Percentiles rank a stretch among this genome's conserved stretches.
Evolutionary conservation across 257 asterid genomes (phyloP).

Genomic region (Penstemon davidsonii): DNA sequence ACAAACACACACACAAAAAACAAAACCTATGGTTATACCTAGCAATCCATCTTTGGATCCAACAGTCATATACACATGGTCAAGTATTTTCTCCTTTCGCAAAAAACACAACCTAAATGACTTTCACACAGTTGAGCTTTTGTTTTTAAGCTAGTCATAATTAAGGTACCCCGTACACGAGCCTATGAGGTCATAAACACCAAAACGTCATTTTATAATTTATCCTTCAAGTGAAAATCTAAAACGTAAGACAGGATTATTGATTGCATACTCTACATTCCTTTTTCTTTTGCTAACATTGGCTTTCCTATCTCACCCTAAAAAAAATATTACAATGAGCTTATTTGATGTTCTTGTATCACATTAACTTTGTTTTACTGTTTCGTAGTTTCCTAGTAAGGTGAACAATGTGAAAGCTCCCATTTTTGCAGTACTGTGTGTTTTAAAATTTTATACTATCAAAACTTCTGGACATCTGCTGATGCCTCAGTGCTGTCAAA

Average conservation of each 20-base stretch:
- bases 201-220: background rate
- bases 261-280: conserved; percentile 10
- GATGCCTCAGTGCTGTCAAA: background rate
- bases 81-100: background rate
- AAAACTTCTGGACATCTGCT: background rate
- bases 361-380: background rate
- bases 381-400: conserved; percentile 12
- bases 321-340: background rate
- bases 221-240: conserved; percentile 5
- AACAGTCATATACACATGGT: background rate
- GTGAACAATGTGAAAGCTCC: background rate
- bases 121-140: background rate
- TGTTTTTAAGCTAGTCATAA: background rate
- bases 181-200: background rate
- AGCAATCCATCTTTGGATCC: conserved; percentile 5
- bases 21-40: background rate
- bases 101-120: background rate
- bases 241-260: background rate
- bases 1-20: background rate
- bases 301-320: background rate
- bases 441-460: background rate
- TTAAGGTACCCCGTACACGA: background rate
- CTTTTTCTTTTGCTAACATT: background rate
- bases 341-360: background rate
- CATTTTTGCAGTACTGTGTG: background rate